Percentiles rank a stretch among this genome's conserved stretches.
These are phyloP conservation scores for Micractinium sp. DNA, from an alignment of 139 green algal genomes.

Conservation along the genomic window DNA sequence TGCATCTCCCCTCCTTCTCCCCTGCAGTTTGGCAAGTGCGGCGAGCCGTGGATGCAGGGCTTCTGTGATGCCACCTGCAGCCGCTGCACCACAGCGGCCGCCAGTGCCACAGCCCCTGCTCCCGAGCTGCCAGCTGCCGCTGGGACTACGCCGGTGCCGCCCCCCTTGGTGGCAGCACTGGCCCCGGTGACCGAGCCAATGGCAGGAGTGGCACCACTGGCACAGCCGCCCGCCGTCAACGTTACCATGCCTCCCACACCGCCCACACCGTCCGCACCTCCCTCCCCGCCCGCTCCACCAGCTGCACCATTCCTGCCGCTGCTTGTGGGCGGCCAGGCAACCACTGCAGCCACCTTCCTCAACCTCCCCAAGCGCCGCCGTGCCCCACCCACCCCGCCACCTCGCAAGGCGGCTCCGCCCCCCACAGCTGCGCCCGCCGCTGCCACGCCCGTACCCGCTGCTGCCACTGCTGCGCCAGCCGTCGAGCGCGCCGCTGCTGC, in stretches of 20 bases:
- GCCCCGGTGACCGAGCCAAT: background rate
- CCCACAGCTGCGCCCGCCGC: background rate
- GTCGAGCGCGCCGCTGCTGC: background rate
- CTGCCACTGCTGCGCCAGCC: background rate
- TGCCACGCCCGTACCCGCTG: background rate
- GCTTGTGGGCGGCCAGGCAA: background rate
- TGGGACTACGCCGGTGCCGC: background rate
- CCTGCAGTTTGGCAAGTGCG: slow-evolving; percentile 38
- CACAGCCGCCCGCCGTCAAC: background rate
- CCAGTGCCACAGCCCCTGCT: background rate
- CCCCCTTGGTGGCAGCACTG: background rate
- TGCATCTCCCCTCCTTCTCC: background rate
- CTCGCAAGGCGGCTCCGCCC: too few species aligned
- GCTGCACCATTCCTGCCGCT: background rate
- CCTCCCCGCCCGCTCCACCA: background rate
- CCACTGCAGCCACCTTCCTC: slow-evolving; percentile 1
- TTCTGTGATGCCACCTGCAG: slow-evolving; percentile 31
- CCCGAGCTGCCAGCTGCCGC: background rate
- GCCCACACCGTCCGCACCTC: background rate
- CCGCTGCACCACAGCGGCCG: background rate
- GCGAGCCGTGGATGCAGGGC: slow-evolving; percentile 22
- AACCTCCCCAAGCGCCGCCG: slow-evolving; percentile 1
- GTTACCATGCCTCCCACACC: background rate
- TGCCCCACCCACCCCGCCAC: background rate
- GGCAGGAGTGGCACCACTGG: background rate